Base-by-base conservation (phyloP, 1,139 yeast genomes). In the Debaryomyces subglobosus region DNA sequence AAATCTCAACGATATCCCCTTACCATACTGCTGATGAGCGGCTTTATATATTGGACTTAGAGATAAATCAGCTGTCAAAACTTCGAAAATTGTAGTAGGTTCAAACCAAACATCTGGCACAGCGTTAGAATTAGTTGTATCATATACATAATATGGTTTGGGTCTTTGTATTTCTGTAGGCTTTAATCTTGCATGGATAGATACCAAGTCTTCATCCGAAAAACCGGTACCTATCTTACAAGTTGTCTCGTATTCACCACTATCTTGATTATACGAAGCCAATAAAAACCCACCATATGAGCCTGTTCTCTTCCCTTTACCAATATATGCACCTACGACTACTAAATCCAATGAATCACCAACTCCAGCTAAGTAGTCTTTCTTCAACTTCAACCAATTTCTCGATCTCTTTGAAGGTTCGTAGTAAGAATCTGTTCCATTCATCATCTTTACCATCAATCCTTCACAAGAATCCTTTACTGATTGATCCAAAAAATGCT, bases 211-310 rank as follows among this genome's bases (percentile, higher is more conserved):
- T 53, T 89, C 97, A 55, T 94, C 99, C 35, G 92, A 83, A 64
- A 94, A 94, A 0, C 99, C 99, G 0, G 99, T 95, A 39, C 99
- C 99, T 48, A 95, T 92, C 65, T 95, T 94, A 71, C 99, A 94
- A 39, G 96, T 87, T 0, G 97, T 89, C 64, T 94, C 99, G 62
- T 82, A 90, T 59, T 91, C 97, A 20, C 96, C 98, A 0, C 90
- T 81, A 53, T 92, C 97, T 46, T 84, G 83, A 61, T 94, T 92
- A 64, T 90, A 92, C 36, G 95, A 85, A 0, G 97, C 99, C 48
- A 95, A 74, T 35, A 94, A 69, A 62, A 90, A 94, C 2, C 98
- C 99, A 46, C 99, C 99, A 65, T 92, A 94, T 49, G 86, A 79
- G 21, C 96, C 97, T 0, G 98, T 91, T 61, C 99, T 80, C 67